Evolutionary conservation across 2,329 filamentous ascomycete genomes (phyloP).

Genomic region (Colletotrichum melonis): DNA sequence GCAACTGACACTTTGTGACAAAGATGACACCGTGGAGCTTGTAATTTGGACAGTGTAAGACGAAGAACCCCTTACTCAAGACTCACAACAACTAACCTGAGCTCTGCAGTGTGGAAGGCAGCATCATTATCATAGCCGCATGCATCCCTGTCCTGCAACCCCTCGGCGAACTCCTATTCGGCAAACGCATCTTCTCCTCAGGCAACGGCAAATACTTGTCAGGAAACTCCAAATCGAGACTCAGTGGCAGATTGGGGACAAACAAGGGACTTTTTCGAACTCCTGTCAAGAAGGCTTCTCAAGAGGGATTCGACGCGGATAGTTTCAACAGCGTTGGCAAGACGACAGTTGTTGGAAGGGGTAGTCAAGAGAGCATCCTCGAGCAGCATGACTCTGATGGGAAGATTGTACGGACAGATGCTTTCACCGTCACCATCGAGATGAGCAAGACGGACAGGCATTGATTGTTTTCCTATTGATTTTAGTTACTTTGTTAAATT

Average conservation of each 20-base stretch:
- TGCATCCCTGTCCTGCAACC: slow-evolving; percentile 49
- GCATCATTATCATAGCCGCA: slow-evolving; percentile 48
- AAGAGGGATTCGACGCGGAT: neutral
- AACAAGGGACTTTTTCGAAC: neutral
- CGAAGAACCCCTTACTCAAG: neutral
- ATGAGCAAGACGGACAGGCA: neutral
- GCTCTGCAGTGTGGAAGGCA: slow-evolving; percentile 41
- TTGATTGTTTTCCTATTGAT: neutral
- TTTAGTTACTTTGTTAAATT: neutral
- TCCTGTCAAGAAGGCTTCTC: neutral
- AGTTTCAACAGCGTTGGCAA: neutral
- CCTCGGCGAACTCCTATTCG: slow-evolving; percentile 34
- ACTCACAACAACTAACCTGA: neutral
- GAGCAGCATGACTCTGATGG: neutral
- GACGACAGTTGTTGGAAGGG: neutral
- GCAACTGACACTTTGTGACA: neutral
- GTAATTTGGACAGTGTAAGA: neutral
- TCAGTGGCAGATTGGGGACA: neutral
- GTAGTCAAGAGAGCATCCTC: neutral
- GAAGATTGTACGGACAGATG: neutral
- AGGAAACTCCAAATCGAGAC: neutral
- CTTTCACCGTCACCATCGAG: neutral
- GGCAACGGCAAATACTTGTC: neutral
- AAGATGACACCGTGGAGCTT: neutral
- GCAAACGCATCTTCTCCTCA: slow-evolving; percentile 26